Conservation (phyloP, 495 filamentous ascomycete species). For the Saxophila tyrrhenica region DNA sequence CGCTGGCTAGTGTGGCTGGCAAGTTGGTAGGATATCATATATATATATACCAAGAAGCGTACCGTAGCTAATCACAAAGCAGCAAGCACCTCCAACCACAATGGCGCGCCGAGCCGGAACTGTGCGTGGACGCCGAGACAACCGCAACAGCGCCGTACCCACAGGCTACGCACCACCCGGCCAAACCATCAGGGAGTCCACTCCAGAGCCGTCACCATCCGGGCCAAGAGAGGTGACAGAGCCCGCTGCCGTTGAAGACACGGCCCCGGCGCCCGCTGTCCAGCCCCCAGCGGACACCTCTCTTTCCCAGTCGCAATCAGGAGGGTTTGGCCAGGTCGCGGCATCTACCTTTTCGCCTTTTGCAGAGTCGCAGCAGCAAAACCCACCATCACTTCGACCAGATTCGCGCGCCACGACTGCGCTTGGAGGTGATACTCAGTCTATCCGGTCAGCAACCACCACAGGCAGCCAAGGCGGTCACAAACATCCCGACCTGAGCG, state of each 20-base stretch:
- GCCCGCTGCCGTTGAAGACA: neutral
- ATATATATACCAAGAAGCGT: neutral
- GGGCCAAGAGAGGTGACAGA: neutral
- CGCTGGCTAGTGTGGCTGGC: conserved; percentile 83
- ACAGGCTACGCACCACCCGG: neutral
- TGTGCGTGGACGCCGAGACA: conserved; percentile 78
- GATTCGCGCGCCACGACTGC: conserved; percentile 19
- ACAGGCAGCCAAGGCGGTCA: conserved; percentile 38
- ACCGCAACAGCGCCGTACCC: conserved; percentile 38
- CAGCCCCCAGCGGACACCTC: neutral
- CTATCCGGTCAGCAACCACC: conserved; percentile 72
- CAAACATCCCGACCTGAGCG: conserved; percentile 72
- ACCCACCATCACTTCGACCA: conserved; percentile 3
- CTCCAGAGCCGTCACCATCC: neutral
- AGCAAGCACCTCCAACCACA: conserved; percentile 42
- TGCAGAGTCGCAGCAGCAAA: neutral
- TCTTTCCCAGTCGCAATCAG: neutral
- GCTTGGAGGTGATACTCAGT: conserved; percentile 74
- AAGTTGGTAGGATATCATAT: conserved; percentile 49
- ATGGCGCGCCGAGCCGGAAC: conserved; percentile 57
- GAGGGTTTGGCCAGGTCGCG: neutral
- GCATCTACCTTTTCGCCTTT: conserved; percentile 10
- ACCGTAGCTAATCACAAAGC: conserved; percentile 32
- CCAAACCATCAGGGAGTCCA: neutral
- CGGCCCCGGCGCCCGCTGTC: neutral